Evolutionary conservation across 768 basidiomycete species (phyloP), one percentile per base, ranked within the genome.

Genomic region (Leccinum obscurum): DNA sequence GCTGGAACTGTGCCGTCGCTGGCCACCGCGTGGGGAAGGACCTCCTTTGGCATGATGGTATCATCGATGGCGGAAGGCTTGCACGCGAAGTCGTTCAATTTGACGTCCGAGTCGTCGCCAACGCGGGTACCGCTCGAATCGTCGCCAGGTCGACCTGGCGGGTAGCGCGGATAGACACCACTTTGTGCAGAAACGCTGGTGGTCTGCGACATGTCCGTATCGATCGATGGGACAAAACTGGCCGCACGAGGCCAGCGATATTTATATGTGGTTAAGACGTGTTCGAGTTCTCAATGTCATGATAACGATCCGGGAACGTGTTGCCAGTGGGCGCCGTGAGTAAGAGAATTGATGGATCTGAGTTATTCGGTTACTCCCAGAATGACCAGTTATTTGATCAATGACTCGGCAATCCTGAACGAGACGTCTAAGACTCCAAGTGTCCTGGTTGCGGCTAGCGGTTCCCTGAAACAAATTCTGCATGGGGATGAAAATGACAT

Each of bases 191-290:
- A 60, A 22, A 59, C 3, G 6, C 35, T 35, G 17, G 46, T 52
- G 39, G 57, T 30, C 35, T 71, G 59, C n/a, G 41, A 41, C 69
- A 70, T 70, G 41, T 1, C 48, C 11, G 34, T 11, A 34, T 61
- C 11, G 48, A 52, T 9, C 9, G 32, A 48, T 9, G 52, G 26
- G 24, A 46, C 1, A 15, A 20, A n/a, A 22, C 8, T 51, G 9
- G 5, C 51, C 11, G 28, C 30, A 20, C 28, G 28, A 32, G 46
- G 20, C 35, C 22, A 17, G 20, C 32, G 9, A 17, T 56, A 56
- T 56, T 56, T 60, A 62, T 58, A 48, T 50, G 50, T 17, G 6
- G 28, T 22, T n/a, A 8, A 6, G 6, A 17, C 34, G 9, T 34
- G 52, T 7, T n/a, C 51, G 1, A 37, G 44, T 46, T 46, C 13